Evolutionary conservation across 306 rosid genomes (phyloP), one percentile per base, ranked within the genome.

Genomic region (Argentina anserina): DNA sequence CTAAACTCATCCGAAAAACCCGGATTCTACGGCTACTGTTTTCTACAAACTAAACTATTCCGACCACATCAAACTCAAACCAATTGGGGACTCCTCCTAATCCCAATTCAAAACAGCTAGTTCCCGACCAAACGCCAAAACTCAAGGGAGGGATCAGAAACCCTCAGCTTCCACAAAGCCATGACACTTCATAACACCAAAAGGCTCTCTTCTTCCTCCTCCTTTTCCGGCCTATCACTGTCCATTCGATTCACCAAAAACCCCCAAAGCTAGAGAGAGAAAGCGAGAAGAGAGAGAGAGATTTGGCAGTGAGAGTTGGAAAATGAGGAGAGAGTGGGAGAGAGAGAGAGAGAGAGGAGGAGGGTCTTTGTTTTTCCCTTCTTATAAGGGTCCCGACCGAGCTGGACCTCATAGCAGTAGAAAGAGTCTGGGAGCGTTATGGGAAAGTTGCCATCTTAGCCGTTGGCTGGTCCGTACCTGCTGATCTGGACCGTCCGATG

Each of bases 311-410:
- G 49, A 52, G 52, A 70, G 64, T 70, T 75, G 84, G 84, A 71
- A 77, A 73, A 11, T 53, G 59, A 78, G 61, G 31, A 62, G 70
- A 78, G 88, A 74, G 46, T 0, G 65, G 69, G 72, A 65, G 78
- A 77, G 76, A 79, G 81, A 63, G 68, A 39, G 65, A 9, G 78
- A 55, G 56, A 72, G 68, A 46, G 70, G 73, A 72, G 75, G 81
- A 53, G 61, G 11, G 72, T 42, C 78, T 70, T 83, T 79, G 75
- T 71, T 69, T 71, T 86, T 81, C 83, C 84, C 84, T 25, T 71
- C 82, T 81, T 85, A 77, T 86, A 86, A 69, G 82, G 87, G 95
- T 84, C 66, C 91, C 91, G 88, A 83, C 90, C 87, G 71, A 86
- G 84, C 86, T 85, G 91, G 90, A 83, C 83, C 81, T 80, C 84